Evolutionary conservation across 345 rosid species (phyloP), one percentile per base, ranked within the genome.

Genomic region (Raphanus raphanistrum): DNA sequence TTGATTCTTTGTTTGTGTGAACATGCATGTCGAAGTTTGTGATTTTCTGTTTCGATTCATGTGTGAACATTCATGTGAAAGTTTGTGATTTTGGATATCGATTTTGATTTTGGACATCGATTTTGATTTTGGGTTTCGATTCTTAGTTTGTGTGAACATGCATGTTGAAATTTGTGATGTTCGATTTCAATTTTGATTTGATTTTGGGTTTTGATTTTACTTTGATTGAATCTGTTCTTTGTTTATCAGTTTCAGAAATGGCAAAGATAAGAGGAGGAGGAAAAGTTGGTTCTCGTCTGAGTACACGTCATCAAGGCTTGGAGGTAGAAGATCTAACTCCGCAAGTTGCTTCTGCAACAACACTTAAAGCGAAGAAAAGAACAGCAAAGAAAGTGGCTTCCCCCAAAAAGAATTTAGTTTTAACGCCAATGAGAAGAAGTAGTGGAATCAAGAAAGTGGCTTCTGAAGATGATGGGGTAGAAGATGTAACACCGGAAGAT

Each of bases 181-280:
- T 26, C 7, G n/a, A 35, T 60, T 60, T 60, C 7, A 16, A 27
- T 60, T 60, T 26, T 26, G 64, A 27, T 60, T 26, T 26, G 64
- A 60, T 60, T 28, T 60, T 28, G 16, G 35, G 50, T 16, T 63
- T 63, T 38, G 38, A 63, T n/a, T 28, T 33, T 17, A 33, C 38
- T 6, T 58, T 58, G 3, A 32, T 32, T 6, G 35, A 32, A 32
- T 32, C 5, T 4, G 35, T 32, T 32, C 35, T 32, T 32, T 32
- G 35, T 32, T 32, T 32, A 61, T 29, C 21, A 4, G 38, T 29
- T 61, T 63, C 45, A 35, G 50, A 63, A 33, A 63, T 35, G 68
- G 68, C 27, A 35, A 63, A 10, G 68, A 63, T 28, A 63, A 63
- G 55, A 48, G 55, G 68, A 63, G 68, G 68, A 63, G 68, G 68